These are phyloP conservation scores for Ganoderma sp. DNA, from an alignment of 1,284 basidiomycete species.

Conservation along the genomic window DNA sequence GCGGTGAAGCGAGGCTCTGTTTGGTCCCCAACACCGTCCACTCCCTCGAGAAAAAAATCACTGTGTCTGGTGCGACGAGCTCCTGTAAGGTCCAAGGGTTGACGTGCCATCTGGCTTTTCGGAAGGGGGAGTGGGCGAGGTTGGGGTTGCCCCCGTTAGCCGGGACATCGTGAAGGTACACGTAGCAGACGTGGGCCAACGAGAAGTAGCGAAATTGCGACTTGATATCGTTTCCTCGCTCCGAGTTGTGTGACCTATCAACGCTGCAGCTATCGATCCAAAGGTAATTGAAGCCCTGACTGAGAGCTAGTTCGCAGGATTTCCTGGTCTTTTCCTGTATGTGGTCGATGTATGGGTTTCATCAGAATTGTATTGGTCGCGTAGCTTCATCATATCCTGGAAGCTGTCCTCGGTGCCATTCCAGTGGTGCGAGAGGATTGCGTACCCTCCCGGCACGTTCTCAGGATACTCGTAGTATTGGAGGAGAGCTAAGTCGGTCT, in stretches of 20 bases:
- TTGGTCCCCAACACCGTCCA: constrained; percentile 1
- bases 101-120: neutral
- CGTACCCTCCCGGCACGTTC: neutral
- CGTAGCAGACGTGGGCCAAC: constrained; percentile 11
- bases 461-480: constrained; percentile 2
- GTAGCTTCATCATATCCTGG: neutral
- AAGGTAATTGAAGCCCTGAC: constrained; percentile 5
- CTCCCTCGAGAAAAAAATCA: constrained; percentile 2
- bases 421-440: constrained; percentile 11
- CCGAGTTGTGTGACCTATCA: constrained; percentile 8
- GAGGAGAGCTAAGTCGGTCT: constrained; percentile 3
- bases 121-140: neutral
- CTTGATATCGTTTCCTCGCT: constrained; percentile 11
- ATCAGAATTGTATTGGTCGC: neutral
- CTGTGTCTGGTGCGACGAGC: constrained; percentile 6
- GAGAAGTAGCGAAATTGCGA: constrained; percentile 12
- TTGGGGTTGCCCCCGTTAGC: neutral
- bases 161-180: constrained; percentile 11
- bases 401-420: constrained; percentile 3
- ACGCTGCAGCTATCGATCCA: constrained; percentile 13
- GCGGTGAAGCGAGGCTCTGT: neutral
- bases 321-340: neutral
- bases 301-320: neutral
- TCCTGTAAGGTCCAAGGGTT: constrained; percentile 8
- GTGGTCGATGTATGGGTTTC: neutral